Evolutionary conservation across 2,329 filamentous ascomycete genomes (phyloP), one percentile per base, ranked within the genome.

Genomic region (Akanthomyces lecanii): DNA sequence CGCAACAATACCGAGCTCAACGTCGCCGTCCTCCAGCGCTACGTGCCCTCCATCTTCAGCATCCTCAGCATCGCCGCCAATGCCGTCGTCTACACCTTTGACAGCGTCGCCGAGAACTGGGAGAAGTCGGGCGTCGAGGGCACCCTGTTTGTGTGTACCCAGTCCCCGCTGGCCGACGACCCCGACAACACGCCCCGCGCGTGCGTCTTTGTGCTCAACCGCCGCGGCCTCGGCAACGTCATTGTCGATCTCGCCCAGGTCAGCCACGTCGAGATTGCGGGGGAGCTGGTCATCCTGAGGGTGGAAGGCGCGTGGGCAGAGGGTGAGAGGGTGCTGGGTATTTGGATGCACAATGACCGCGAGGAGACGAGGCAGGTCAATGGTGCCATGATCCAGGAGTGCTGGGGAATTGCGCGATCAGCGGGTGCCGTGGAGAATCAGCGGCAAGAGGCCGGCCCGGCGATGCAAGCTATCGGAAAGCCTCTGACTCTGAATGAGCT

Each of bases 1-100:
- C 88, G 90, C 67, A 88, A 89, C 66, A 95, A 93, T 75, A 90
- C 89, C 62, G 89, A 96, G 68, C 87, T 98, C 71, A 98, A 98
- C 79, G 82, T 96, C 67, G 82, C 86, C 55, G 94, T 97, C 45
- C 82, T 98, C 42, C 87, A 85, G 64, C 90, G 92, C 68, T 91
- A 97, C 77, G 85, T 91, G 64, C 90, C 92, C 38, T 83, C 85
- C 63, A 86, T 97, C 67, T 80, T 81, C 64, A 79, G 82, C 59
- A 92, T 97, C 71, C 81, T 92, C 66, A 89, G 89, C 66, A 89
- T 95, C 68, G 92, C 92, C 6, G 89, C 90, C 38, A 96, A 94
- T 70, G 90, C 90, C 30, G 91, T 95, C 42, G 84, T 97, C 67
- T 98, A 97, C 80, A 85, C 84, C 54, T 95, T 96, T 78, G 85